Evolutionary conservation across 371 early-diverging fungal species (phyloP), one percentile per base, ranked within the genome.

Genomic region (Catenaria anguillulae): DNA sequence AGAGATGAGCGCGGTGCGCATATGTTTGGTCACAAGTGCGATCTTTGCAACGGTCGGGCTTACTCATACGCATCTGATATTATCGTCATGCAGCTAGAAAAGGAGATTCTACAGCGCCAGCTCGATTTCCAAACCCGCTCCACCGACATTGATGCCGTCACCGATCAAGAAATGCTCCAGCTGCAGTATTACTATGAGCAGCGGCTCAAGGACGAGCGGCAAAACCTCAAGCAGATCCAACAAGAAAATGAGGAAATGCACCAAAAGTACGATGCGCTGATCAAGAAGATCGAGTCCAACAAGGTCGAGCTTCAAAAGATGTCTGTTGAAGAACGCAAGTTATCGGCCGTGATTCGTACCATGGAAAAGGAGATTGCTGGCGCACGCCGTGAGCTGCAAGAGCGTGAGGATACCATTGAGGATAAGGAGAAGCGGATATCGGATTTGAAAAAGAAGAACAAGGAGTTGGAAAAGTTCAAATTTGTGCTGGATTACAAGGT

Each of bases 401-500:
- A 80, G 62, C 64, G 80, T 15, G 78, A 78, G 59, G 79, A 77
- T 45, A 77, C 79, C 15, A 75, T 78, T 56, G 76, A 75, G 59
- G 80, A 80, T 66, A 80, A 80, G 62, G 80, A 80, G 58, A 72
- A 72, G 64, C 71, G 77, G 31, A 75, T 79, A 46, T 76, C 75
- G 58, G 77, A 79, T 61, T 60, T 78, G 24, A 77, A 80, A 62
- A 80, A 79, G 65, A 78, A 78, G 68, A 80, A 80, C 62, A 77
- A 79, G 55, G 80, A 80, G 69, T 72, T 80, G 23, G 80, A 80
- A 61, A 80, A 80, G 63, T 78, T 78, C 67, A 80, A 79, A 66
- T 80, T 80, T 55, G 79, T 80, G 19, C 70, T 80, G 26, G 80
- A 80, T 67, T 80, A 79, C 71, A 77, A 77, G n/a, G n/a, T n/a